Evolutionary conservation across 2,329 filamentous ascomycete species (phyloP).

Genomic region (Phoma sp.): DNA sequence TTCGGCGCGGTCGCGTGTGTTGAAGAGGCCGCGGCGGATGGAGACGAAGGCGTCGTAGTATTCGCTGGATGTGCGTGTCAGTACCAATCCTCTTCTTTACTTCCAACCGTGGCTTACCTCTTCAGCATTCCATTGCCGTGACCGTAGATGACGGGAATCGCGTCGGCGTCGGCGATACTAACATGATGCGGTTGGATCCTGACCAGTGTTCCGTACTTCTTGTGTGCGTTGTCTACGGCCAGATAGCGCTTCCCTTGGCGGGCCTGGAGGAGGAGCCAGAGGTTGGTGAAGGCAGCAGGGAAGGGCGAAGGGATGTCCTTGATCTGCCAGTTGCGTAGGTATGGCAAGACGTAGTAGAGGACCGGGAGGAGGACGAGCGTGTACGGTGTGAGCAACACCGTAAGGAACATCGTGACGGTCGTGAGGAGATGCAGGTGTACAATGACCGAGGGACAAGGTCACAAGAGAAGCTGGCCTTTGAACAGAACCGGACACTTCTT

Average conservation of each 20-base stretch:
- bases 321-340: constrained; percentile 64
- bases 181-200: constrained; percentile 85
- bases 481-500: constrained; percentile 6
- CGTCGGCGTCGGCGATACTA: constrained; percentile 79
- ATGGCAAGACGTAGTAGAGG: constrained; percentile 65
- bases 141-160: constrained; percentile 78
- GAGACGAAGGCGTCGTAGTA: constrained; percentile 94
- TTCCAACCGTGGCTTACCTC: constrained; percentile 37
- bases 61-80: constrained; percentile 58
- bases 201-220: constrained; percentile 78
- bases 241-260: constrained; percentile 65
- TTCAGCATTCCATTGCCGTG: constrained; percentile 60
- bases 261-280: constrained; percentile 74
- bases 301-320: constrained; percentile 67
- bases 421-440: constrained; percentile 1
- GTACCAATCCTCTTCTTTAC: neutral
- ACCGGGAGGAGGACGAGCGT: constrained; percentile 57
- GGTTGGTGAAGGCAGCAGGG: constrained; percentile 71
- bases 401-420: constrained; percentile 36
- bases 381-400: constrained; percentile 53
- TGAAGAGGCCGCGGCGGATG: constrained; percentile 85
- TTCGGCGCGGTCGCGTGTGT: constrained; percentile 80
- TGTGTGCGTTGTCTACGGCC: constrained; percentile 75
- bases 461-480: constrained; percentile 10
- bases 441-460: neutral